Evolutionary conservation across 1,284 basidiomycete genomes (phyloP), one percentile per base, ranked within the genome.

Genomic region (Stygiomarasmius scandens): DNA sequence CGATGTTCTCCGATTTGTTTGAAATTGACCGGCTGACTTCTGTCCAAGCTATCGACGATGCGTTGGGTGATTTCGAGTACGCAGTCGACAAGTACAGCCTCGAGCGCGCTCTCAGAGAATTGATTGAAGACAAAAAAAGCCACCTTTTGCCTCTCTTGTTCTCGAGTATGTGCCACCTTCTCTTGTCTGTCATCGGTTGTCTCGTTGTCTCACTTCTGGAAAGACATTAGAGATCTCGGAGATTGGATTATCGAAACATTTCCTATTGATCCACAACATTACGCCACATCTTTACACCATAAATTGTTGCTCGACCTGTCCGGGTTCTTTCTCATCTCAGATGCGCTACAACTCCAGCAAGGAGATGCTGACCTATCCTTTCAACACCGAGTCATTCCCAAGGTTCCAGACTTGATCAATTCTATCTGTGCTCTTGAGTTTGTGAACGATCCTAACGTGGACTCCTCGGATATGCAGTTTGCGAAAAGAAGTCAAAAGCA

Each of bases 91-190:
- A 32, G 16, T 34, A 25, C 22, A 59, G 50, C 12, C 24, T 48
- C 12, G 34, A 36, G 1, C 47, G 19, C 5, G 36, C 23, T 38
- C 43, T 23, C 29, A 32, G 12, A 6, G 12, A 16, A 19, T 8
- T 56, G 22, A 10, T 62, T 16, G 45, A 34, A 24, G 58, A 59
- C 20, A 20, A 54, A 6, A 49, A 53, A 10, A 44, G 51, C 19
- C 48, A 49, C 27, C 25, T 34, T 2, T 52, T 62, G 27, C 58
- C 58, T 24, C 49, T 59, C 16, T 52, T 58, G 24, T 36, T 62
- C 1, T 54, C 58, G 20, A 49, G 61, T 62, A 38, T 10, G 58
- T 38, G 6, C 38, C 45, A 49, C 5, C 12, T 24, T 22, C 16
- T 11, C 16, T 45, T 19, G 22, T 11, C 16, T 27, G 19, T 19